Evolutionary conservation across 1,284 basidiomycete species (phyloP), one percentile per base, ranked within the genome.

Genomic region (Rhodotorula sp.): DNA sequence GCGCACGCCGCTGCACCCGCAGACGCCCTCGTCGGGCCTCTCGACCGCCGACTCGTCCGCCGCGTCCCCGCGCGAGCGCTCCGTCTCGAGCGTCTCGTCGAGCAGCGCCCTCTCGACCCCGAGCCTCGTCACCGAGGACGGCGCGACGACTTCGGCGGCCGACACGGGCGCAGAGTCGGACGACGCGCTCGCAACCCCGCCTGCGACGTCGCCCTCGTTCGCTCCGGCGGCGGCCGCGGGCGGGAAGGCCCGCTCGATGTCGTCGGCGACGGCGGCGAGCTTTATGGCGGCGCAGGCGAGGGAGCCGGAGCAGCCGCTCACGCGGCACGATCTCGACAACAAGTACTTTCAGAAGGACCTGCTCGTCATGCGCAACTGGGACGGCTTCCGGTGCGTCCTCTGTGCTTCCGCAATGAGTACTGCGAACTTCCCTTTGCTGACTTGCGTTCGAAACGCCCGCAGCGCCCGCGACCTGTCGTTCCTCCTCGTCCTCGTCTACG

Each of bases 291-390:
- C 48, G 48, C 48, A 49, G 48, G 14, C 60, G n/a, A 49, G 25
- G 12, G 54, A 64, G 46, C 45, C 50, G 14, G 62, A 59, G 17
- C 41, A 16, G 27, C 45, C 61, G 64, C 87, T 9, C 89, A 74
- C 91, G 4, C 89, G 93, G 77, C 94, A 97, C 81, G 96, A 98
- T 80, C 84, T 99, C 48, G 85, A 93, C 75, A 89, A 93, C 81
- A 88, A 88, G 77, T 97, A 94, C 82, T 98, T 98, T 85, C 85
- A 91, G 72, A 88, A 93, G 74, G 96, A 98, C 78, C 86, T 88
- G 3, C 87, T 98, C 21, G 85, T 93, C 41, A 83, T 97, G 68
- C 85, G 86, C 59, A 92, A 97, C 80, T 79, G 97, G 41, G 96
- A 99, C 81, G 78, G 91, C 12, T 86, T 97, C 79, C 85, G 93